These are phyloP conservation scores for Colletotrichum sp. DNA, from an alignment of 2,329 filamentous ascomycete species.

Conservation along the genomic window DNA sequence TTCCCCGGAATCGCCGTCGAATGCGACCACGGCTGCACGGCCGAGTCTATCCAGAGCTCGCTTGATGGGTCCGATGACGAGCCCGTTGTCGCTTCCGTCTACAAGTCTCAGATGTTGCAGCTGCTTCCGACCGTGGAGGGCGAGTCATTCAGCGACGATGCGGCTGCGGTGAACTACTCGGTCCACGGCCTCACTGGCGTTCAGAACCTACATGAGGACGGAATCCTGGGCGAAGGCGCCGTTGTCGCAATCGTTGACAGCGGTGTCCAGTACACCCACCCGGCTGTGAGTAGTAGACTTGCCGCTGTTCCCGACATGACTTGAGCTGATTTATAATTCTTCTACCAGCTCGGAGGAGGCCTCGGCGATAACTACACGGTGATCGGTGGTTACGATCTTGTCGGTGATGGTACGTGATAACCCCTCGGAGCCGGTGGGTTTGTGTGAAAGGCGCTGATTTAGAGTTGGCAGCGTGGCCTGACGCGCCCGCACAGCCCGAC, in stretches of 20 bases:
- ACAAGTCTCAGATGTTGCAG: constrained; percentile 1
- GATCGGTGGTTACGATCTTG: background rate
- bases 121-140: background rate
- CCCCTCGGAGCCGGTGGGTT: background rate
- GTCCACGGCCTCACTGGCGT: constrained; percentile 44
- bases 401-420: background rate
- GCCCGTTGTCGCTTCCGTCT: constrained; percentile 4
- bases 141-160: constrained; percentile 12
- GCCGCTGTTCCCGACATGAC: background rate
- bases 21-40: constrained; percentile 31
- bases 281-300: constrained; percentile 29
- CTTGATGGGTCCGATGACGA: constrained; percentile 33
- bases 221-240: constrained; percentile 40
- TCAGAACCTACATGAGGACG: constrained; percentile 38
- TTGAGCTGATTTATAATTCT: background rate
- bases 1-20: constrained; percentile 39
- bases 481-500: background rate
- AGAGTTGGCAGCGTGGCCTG: background rate
- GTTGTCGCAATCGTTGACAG: constrained; percentile 45
- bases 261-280: constrained; percentile 44
- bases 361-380: background rate
- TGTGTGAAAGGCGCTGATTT: background rate
- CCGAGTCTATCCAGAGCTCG: constrained; percentile 34
- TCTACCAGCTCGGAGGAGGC: background rate
- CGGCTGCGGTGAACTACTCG: constrained; percentile 22